Percentiles rank a stretch among this genome's conserved stretches.
These are phyloP conservation scores for Coemansia nantahalensis DNA, from an alignment of 192 early-diverging fungal genomes.

Conservation along the genomic window DNA sequence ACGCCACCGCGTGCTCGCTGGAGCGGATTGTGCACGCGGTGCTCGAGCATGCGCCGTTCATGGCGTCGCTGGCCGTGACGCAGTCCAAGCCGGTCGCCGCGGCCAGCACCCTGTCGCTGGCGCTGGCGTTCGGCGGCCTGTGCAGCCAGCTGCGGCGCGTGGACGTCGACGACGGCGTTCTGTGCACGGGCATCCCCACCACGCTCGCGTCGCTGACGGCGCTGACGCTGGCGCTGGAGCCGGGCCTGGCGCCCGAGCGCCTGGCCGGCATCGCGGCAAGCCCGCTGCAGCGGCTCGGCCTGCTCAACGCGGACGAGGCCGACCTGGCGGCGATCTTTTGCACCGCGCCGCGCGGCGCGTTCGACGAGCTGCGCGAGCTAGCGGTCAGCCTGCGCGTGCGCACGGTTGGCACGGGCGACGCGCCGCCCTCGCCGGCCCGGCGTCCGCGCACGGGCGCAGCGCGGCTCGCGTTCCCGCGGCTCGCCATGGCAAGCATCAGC, in stretches of 20 bases:
- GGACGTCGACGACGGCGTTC: slow-evolving; percentile 23
- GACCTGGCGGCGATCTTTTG: no score
- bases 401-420: not conserved
- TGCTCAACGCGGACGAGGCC: slow-evolving; percentile 15
- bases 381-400: slow-evolving; percentile 20
- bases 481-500: slow-evolving; percentile 15
- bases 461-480: slow-evolving; percentile 17
- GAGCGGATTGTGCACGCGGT: slow-evolving; percentile 14
- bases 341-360: slow-evolving; percentile 3
- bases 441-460: not conserved
- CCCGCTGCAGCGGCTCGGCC: slow-evolving; percentile 16
- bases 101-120: slow-evolving; percentile 9
- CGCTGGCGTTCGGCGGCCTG: slow-evolving; percentile 12
- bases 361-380: slow-evolving; percentile 17
- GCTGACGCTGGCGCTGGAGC: slow-evolving; percentile 17
- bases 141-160: slow-evolving; percentile 12
- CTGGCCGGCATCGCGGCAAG: slow-evolving; percentile 15
- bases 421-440: not conserved
- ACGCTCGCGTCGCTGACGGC: slow-evolving; percentile 18
- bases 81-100: slow-evolving; percentile 1
- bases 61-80: slow-evolving; percentile 16
- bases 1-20: slow-evolving; percentile 1
- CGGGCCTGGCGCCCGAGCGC: slow-evolving; percentile 1
- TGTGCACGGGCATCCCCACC: slow-evolving; percentile 14
- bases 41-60: slow-evolving; percentile 17